phyloP scores from a whole-genome alignment of 179 eudicot species.

The Pouteria campechiana region DNA sequence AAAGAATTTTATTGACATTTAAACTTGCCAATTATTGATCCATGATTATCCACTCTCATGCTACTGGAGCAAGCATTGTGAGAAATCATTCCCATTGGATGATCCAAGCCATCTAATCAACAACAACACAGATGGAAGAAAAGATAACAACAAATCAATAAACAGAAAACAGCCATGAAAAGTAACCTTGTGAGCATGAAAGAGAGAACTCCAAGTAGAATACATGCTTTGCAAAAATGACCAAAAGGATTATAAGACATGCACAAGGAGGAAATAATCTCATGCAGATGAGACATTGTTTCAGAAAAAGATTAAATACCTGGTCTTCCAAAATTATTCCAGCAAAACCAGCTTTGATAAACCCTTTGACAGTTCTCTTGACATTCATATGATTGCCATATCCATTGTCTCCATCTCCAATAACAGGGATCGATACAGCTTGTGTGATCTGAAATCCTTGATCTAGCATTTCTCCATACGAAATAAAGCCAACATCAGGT shows the following conservation, averaged over 20 bases:
- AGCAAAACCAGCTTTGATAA: conserved; percentile 84
- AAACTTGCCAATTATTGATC: too few relatives aligned
- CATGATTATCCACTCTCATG: too few relatives aligned
- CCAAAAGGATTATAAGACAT: not conserved
- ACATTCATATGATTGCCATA: conserved; percentile 96
- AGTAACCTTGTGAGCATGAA: too few relatives aligned
- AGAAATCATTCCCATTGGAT: too few relatives aligned
- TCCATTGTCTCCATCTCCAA: conserved; percentile 95
- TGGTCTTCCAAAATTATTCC: conserved; percentile 98
- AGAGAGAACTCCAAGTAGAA: too few relatives aligned
- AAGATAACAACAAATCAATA: too few relatives aligned
- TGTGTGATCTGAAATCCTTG: conserved; percentile 77
- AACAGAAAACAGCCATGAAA: too few relatives aligned
- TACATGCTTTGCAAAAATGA: not conserved
- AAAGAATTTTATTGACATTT: too few relatives aligned
- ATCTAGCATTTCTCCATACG: conserved; percentile 95
- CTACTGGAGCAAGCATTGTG: too few relatives aligned
- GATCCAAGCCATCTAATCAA: too few relatives aligned
- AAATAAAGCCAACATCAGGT: conserved; percentile 85
- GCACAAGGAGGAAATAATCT: not conserved
- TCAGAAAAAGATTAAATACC: conserved; percentile 25
- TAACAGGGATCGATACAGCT: conserved; percentile 85
- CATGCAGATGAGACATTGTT: too few relatives aligned
- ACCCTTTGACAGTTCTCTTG: conserved; percentile 92
- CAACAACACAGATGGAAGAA: too few relatives aligned